Evolutionary conservation across 1,139 yeast species (phyloP).

Genomic region (Blastobotrys proliferans): DNA sequence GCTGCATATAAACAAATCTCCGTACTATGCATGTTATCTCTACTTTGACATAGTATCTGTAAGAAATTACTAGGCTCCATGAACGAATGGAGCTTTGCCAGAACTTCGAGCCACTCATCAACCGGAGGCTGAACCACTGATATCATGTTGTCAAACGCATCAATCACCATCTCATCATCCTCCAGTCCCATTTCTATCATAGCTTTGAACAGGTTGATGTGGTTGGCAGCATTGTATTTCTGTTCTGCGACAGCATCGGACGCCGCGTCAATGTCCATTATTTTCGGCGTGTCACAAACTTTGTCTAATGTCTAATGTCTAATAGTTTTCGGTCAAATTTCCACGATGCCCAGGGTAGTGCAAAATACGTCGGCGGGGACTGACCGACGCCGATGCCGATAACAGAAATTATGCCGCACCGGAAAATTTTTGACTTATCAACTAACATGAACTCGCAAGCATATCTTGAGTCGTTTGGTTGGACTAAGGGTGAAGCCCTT

Average conservation of each 20-base stretch:
- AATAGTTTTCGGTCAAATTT: not conserved
- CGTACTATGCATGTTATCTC: too few species aligned
- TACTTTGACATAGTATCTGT: too few species aligned
- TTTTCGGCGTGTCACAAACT: too few species aligned
- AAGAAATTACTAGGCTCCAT: too few species aligned
- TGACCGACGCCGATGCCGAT: too few species aligned
- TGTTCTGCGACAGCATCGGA: not conserved
- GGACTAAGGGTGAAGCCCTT: conserved; percentile 89
- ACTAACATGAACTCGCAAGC: conserved; percentile 64
- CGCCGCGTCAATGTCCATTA: too few species aligned
- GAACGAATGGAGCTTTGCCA: too few species aligned
- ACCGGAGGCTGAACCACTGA: not conserved
- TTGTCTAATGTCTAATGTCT: not conserved
- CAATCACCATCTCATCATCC: not conserved
- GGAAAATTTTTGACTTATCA: too few species aligned
- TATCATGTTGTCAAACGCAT: not conserved
- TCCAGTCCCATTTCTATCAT: not conserved
- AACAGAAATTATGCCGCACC: too few species aligned
- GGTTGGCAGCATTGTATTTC: not conserved
- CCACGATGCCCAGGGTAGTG: not conserved
- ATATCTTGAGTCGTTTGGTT: conserved; percentile 76
- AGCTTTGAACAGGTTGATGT: not conserved
- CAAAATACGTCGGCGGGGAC: too few species aligned
- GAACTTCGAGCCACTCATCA: not conserved
- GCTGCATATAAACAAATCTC: too few species aligned